Evolutionary conservation across 768 basidiomycete species (phyloP).

Genomic region (Boletus sp.): DNA sequence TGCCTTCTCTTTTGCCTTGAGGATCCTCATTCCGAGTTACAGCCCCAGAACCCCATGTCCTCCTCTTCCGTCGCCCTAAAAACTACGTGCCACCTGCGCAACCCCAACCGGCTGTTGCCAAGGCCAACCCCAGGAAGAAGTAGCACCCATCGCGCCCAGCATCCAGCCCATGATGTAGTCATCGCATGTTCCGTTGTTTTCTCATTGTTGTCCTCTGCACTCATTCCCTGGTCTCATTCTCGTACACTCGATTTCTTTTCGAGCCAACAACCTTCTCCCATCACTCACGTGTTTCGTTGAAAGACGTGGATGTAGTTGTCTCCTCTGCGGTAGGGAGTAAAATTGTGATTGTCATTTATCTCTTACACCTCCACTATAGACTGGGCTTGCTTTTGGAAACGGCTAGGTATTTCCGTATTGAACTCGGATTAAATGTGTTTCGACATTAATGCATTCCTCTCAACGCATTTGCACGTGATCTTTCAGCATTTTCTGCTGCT

Average conservation of each 20-base stretch:
- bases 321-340: conserved; percentile 5
- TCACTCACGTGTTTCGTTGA: conserved; percentile 5
- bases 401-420: neutral
- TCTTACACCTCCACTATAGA: conserved; percentile 8
- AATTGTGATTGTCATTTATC: conserved; percentile 8
- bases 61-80: conserved; percentile 84
- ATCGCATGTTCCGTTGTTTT: conserved; percentile 21
- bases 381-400: neutral
- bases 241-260: conserved; percentile 8
- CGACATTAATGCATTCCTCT: neutral
- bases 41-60: conserved; percentile 92
- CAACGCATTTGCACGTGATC: neutral
- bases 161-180: conserved; percentile 12
- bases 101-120: conserved; percentile 35
- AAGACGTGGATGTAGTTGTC: conserved; percentile 8
- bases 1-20: neutral
- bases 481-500: neutral
- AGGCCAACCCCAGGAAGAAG: conserved; percentile 45
- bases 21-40: conserved; percentile 13
- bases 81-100: conserved; percentile 57
- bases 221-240: conserved; percentile 13
- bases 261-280: conserved; percentile 4
- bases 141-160: conserved; percentile 17
- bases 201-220: conserved; percentile 20
- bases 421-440: neutral